These are phyloP conservation scores for Zygoascus sp. DNA, from an alignment of 1,139 yeast genomes.

Conservation along the genomic window DNA sequence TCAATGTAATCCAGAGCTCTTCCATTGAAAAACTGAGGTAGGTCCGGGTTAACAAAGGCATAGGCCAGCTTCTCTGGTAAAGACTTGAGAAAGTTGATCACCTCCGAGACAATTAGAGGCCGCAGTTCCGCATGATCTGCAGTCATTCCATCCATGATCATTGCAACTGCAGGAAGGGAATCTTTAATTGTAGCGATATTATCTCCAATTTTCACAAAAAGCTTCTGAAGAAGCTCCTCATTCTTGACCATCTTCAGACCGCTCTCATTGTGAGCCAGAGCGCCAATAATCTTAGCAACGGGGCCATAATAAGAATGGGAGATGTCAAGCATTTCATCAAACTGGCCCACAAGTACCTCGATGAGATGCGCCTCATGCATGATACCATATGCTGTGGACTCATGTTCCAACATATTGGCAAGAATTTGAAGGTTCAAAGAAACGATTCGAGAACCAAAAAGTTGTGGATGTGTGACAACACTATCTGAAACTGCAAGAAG, in stretches of 20 bases:
- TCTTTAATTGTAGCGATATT: constrained; percentile 24
- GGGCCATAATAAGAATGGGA: constrained; percentile 56
- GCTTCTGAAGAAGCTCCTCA: constrained; percentile 18
- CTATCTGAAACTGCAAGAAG: constrained; percentile 57
- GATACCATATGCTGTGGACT: constrained; percentile 83
- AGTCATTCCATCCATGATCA: constrained; percentile 72
- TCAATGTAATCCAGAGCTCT: constrained; percentile 5
- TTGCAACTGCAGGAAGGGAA: constrained; percentile 54
- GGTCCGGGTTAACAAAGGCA: constrained; percentile 2
- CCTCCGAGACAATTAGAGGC: constrained; percentile 51
- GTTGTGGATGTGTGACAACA: constrained; percentile 51
- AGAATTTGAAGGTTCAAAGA: constrained; percentile 63
- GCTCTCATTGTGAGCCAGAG: constrained; percentile 70
- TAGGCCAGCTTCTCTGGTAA: constrained; percentile 37
- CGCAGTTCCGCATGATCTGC: constrained; percentile 77
- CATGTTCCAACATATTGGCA: constrained; percentile 75
- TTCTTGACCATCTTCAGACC: constrained; percentile 50
- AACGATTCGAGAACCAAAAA: constrained; percentile 69
- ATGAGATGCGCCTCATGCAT: constrained; percentile 75
- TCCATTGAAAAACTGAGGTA: constrained; percentile 1
- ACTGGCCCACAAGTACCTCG: constrained; percentile 54
- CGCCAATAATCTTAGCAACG: constrained; percentile 76
- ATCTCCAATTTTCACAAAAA: constrained; percentile 20
- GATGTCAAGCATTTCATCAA: constrained; percentile 46
- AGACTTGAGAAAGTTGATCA: constrained; percentile 45